Conservation (phyloP, 768 basidiomycete genomes). For the Lactarius hengduanensis region DNA sequence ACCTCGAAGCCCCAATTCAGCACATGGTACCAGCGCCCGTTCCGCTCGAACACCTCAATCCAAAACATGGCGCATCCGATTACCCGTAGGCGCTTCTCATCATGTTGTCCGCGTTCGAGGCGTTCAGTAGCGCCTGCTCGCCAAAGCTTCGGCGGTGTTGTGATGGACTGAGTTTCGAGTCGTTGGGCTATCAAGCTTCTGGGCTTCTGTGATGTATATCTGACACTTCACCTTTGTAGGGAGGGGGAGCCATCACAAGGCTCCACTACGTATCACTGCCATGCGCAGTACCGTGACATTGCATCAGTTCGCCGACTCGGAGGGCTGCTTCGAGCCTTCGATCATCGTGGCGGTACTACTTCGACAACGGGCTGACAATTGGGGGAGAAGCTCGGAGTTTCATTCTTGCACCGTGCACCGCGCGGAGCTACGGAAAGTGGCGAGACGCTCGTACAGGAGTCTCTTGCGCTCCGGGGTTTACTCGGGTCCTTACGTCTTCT, state of each 20-base stretch:
- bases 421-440: conserved; percentile 29
- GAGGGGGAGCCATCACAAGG: conserved; percentile 39
- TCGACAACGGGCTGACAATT: conserved; percentile 32
- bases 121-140: neutral
- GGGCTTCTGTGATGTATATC: neutral
- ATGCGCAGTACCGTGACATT: too few species aligned
- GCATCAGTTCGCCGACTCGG: too few species aligned
- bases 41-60: neutral
- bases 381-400: conserved; percentile 18
- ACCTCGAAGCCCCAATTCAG: neutral
- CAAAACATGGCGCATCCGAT: neutral
- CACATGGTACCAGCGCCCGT: neutral
- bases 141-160: neutral
- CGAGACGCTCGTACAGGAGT: conserved; percentile 30
- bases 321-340: conserved; percentile 33
- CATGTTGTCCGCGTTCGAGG: neutral
- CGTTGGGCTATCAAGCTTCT: conserved; percentile 57
- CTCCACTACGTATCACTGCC: too few species aligned
- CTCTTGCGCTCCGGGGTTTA: conserved; percentile 30
- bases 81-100: neutral
- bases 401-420: neutral
- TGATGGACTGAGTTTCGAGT: conserved; percentile 28
- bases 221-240: conserved; percentile 37
- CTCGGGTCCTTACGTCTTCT: conserved; percentile 5
- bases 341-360: conserved; percentile 36